Conservation (phyloP, 2,329 filamentous ascomycete species). For the Exophiala oligosperma region DNA sequence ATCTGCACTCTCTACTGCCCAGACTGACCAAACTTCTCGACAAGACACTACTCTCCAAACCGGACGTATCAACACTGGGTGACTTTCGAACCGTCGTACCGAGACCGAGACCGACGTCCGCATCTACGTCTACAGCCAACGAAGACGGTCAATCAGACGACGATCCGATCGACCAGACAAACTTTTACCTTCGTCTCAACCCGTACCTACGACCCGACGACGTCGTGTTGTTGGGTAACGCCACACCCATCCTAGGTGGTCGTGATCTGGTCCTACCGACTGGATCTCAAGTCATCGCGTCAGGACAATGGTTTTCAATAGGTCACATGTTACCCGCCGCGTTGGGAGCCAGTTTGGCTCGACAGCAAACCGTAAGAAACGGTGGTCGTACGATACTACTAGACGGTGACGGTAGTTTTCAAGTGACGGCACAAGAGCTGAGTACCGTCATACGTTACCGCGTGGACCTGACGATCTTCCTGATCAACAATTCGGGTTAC, state of each 20-base stretch:
- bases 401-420: slow-evolving; percentile 85
- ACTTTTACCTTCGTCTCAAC: slow-evolving; percentile 74
- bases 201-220: slow-evolving; percentile 72
- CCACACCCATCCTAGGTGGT: slow-evolving; percentile 84
- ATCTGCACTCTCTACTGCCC: slow-evolving; percentile 2
- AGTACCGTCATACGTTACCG: slow-evolving; percentile 78
- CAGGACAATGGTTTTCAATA: slow-evolving; percentile 72
- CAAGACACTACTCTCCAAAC: neutral
- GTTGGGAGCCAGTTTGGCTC: slow-evolving; percentile 70
- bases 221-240: slow-evolving; percentile 82
- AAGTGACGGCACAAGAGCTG: slow-evolving; percentile 76
- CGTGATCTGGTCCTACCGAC: slow-evolving; percentile 79
- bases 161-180: slow-evolving; percentile 47
- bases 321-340: slow-evolving; percentile 64
- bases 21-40: slow-evolving; percentile 3
- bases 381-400: slow-evolving; percentile 71
- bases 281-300: slow-evolving; percentile 76
- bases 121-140: too few relatives aligned
- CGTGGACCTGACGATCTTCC: slow-evolving; percentile 76
- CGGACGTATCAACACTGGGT: slow-evolving; percentile 13
- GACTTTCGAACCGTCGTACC: slow-evolving; percentile 15
- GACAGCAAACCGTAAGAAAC: neutral
- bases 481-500: slow-evolving; percentile 85
- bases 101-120: neutral
- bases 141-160: too few relatives aligned